Evolutionary conservation across 1,284 basidiomycete genomes (phyloP).

Genomic region (Puccinia coronata): DNA sequence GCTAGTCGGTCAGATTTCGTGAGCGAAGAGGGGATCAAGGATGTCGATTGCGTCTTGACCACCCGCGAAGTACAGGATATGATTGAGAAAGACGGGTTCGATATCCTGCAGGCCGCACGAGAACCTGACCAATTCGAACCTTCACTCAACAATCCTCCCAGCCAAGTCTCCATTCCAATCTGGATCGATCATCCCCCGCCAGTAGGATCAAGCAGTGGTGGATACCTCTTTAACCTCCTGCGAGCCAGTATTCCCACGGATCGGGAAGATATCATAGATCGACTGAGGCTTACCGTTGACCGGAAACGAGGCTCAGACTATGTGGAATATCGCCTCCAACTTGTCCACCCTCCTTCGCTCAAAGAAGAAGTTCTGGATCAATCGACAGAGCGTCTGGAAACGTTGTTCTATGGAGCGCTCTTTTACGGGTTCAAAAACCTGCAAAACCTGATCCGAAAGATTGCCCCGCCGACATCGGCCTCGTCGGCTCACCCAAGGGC

Average conservation of each 20-base stretch:
- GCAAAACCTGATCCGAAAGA: constrained; percentile 92
- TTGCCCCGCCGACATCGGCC: constrained; percentile 81
- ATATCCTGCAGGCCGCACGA: constrained; percentile 67
- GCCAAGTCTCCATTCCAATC: constrained; percentile 62
- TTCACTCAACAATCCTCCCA: constrained; percentile 65
- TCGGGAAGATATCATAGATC: constrained; percentile 39
- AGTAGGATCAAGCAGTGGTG: constrained; percentile 67
- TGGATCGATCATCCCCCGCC: constrained; percentile 65
- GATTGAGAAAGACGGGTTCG: constrained; percentile 78
- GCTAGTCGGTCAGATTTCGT: constrained; percentile 88
- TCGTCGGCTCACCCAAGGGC: constrained; percentile 61
- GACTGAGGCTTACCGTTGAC: constrained; percentile 58
- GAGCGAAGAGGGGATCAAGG: constrained; percentile 71
- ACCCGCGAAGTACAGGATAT: constrained; percentile 90
- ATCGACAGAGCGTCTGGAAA: constrained; percentile 53
- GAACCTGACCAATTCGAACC: constrained; percentile 60
- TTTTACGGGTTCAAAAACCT: constrained; percentile 98
- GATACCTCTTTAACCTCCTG: constrained; percentile 63
- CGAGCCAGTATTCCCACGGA: background rate
- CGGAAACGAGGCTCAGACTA: constrained; percentile 55
- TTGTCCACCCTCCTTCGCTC: background rate
- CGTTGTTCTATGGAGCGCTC: constrained; percentile 86
- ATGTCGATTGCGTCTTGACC: constrained; percentile 96
- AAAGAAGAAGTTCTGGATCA: background rate
- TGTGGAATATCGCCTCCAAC: constrained; percentile 16